These are phyloP conservation scores for Daldinia decipiens DNA, from an alignment of 495 filamentous ascomycete genomes.

Conservation along the genomic window DNA sequence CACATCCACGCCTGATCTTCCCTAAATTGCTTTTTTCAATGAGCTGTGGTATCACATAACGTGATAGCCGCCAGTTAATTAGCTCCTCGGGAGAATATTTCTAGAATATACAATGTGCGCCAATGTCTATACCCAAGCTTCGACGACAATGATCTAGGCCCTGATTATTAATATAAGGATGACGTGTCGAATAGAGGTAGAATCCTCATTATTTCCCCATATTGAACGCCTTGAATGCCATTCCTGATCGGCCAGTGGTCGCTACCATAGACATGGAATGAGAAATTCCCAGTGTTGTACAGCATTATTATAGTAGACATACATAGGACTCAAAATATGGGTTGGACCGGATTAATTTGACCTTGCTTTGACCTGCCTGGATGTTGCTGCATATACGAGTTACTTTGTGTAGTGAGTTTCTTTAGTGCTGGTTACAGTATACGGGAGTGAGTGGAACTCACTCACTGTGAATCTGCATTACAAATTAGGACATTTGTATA, in stretches of 20 bases:
- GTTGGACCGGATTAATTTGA: too few species aligned
- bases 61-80: constrained; percentile 1
- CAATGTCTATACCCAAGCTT: constrained; percentile 5
- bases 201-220: background rate
- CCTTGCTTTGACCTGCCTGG: too few species aligned
- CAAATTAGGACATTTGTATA: too few species aligned
- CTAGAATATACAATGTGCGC: constrained; percentile 30
- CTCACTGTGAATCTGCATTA: background rate
- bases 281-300: constrained; percentile 14
- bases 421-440: background rate
- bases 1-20: constrained; percentile 26
- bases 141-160: background rate
- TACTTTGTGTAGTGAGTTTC: too few species aligned
- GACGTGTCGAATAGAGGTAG: background rate
- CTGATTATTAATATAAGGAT: background rate
- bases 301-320: constrained; percentile 14
- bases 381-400: too few species aligned
- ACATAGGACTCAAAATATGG: too few species aligned
- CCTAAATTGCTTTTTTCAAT: constrained; percentile 2
- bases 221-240: background rate
- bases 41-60: constrained; percentile 8
- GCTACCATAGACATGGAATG: constrained; percentile 2
- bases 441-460: background rate
- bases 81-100: constrained; percentile 22
- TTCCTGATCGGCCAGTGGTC: background rate